These are phyloP conservation scores for Pelargonium cotyledonis DNA, from an alignment of 441 rosid species.

Conservation along the genomic window DNA sequence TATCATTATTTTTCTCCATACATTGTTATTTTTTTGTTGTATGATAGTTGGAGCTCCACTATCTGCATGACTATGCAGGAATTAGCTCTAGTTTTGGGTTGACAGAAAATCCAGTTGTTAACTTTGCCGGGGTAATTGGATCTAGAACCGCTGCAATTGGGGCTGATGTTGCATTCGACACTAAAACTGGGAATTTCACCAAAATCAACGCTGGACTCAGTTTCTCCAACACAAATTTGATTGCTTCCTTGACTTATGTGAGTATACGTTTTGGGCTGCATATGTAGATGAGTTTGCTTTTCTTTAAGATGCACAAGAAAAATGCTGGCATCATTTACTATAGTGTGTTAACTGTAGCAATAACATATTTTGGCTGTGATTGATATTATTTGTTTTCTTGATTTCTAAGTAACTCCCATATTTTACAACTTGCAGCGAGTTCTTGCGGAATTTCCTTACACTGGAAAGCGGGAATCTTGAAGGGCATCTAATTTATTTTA, in stretches of 20 bases:
- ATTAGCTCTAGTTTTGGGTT: constrained; percentile 69
- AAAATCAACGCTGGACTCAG: too few species aligned
- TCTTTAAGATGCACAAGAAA: too few species aligned
- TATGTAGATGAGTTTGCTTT: too few species aligned
- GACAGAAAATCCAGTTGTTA: constrained; percentile 69
- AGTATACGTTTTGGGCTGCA: too few species aligned
- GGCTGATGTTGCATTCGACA: constrained; percentile 68
- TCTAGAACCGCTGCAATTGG: constrained; percentile 51
- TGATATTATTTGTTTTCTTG: constrained; percentile 9
- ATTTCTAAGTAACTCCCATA: constrained; percentile 15
- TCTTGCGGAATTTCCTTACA: constrained; percentile 21
- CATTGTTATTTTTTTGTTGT: neutral
- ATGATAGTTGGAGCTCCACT: constrained; percentile 72
- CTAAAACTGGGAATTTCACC: constrained; percentile 63
- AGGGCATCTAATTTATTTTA: constrained; percentile 17
- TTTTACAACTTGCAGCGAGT: constrained; percentile 21
- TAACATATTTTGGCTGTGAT: constrained; percentile 2
- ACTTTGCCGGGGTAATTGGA: constrained; percentile 77
- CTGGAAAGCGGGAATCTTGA: constrained; percentile 19
- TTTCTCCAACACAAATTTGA: constrained; percentile 53
- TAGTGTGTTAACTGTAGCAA: constrained; percentile 5
- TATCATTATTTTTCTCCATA: neutral
- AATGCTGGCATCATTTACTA: constrained; percentile 11
- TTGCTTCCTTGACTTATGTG: too few species aligned
- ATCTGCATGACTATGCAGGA: constrained; percentile 80